Evolutionary conservation across 305 asterid genomes (phyloP).

Genomic region (Ajuga reptans): DNA sequence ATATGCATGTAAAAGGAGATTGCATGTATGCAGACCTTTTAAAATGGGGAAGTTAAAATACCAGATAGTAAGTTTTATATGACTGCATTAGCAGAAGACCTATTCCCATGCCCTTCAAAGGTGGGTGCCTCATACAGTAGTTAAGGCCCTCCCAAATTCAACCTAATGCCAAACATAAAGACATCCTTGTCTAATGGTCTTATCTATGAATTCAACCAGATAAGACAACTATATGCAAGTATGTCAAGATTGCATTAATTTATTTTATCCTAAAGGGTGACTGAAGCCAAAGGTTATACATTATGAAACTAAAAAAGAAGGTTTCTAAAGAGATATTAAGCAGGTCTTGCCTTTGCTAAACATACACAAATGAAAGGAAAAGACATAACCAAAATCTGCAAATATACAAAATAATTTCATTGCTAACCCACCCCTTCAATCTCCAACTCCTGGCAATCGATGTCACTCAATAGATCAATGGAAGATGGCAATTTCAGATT

Average conservation of each 20-base stretch:
- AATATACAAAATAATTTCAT: conserved; percentile 9
- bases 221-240: neutral
- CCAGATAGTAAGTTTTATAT: neutral
- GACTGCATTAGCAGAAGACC: neutral
- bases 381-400: neutral
- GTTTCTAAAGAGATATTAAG: neutral
- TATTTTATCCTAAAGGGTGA: neutral
- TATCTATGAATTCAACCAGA: neutral
- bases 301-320: neutral
- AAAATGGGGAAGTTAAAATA: neutral
- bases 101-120: neutral
- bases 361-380: neutral
- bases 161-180: neutral
- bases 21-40: neutral
- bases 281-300: neutral
- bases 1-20: neutral
- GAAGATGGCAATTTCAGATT: conserved; percentile 42
- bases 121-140: neutral
- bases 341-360: neutral
- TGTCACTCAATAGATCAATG: conserved; percentile 35
- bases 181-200: neutral
- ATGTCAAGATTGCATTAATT: neutral
- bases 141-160: neutral
- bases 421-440: conserved; percentile 71
- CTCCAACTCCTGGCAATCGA: conserved; percentile 43